Conservation (phyloP, 768 basidiomycete genomes). For the Russula sp. region DNA sequence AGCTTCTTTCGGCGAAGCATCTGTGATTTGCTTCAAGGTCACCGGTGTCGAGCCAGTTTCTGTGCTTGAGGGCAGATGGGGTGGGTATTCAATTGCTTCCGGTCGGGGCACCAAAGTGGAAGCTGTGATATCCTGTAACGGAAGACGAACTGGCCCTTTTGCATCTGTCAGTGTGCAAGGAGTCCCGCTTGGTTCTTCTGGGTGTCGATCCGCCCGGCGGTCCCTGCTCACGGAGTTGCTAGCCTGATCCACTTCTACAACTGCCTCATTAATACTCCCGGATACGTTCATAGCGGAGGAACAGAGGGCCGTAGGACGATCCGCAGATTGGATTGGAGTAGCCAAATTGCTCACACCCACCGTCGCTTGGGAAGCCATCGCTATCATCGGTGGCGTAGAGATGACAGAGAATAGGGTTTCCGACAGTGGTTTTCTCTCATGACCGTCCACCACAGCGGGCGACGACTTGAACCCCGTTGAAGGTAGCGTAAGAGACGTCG, state of each 20-base stretch:
- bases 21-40: neutral
- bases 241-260: neutral
- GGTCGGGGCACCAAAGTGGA: neutral
- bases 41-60: neutral
- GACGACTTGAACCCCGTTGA: neutral
- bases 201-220: neutral
- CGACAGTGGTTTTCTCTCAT: neutral
- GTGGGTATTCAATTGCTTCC: neutral
- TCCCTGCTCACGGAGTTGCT: neutral
- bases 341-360: neutral
- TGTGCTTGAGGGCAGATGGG: neutral
- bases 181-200: neutral
- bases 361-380: neutral
- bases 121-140: slow-evolving; percentile 13
- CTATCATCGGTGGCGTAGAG: neutral
- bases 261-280: neutral
- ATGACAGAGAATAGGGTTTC: neutral
- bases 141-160: neutral
- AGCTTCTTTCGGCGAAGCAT: neutral
- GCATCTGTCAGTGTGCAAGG: too few relatives aligned
- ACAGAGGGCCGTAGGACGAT: neutral
- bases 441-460: neutral
- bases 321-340: neutral
- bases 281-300: neutral
- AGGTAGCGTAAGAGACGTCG: neutral